Evolutionary conservation across 2,329 filamentous ascomycete genomes (phyloP), one percentile per base, ranked within the genome.

Genomic region (Epichloe amarillans): DNA sequence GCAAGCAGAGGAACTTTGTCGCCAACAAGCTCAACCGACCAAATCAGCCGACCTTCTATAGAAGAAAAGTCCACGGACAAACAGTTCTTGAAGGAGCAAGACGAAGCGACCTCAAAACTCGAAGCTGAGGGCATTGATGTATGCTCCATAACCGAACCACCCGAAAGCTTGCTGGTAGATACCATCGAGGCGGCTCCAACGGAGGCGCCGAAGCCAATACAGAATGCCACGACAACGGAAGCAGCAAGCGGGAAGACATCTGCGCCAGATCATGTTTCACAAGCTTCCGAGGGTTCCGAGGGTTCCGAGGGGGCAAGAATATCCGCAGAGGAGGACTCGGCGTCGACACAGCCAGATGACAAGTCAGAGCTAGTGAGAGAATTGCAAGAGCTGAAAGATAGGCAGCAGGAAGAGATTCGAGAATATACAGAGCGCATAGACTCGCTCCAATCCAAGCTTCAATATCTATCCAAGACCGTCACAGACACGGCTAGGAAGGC

Each of bases 371-470:
- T 49, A 37, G 51, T 40, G 36, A 54, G 57, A 19, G 60, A 62
- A 14, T 19, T 61, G 19, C 60, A 61, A 14, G 57, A 59, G n/a
- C 49, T 57, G 36, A 63, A 59, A 42, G 46, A 52, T 6, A 55
- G 53, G 54, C 80, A 87, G 56, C 84, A 91, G 52, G 87, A 93
- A 58, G 93, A 97, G 63, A 76, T 89, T 40, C 82, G 93, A 60
- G 77, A 77, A 46, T 88, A 95, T 55, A 77, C 91, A 6, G 93
- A 98, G 67, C 82, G 86, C 37, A 93, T 96, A 50, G 93, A 98
- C 70, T 86, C 90, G 4, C 70, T 98, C 1, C 88, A 97, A 64
- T 82, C 88, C 6, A 97, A 98, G 63, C 71, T 98, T 30, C 84
- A 90, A 57, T 96, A 94, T 61, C 72, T 98, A 12, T 83, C 90